Conservation (phyloP, 2,329 filamentous ascomycete species). For the Lecanicillium sp. region DNA sequence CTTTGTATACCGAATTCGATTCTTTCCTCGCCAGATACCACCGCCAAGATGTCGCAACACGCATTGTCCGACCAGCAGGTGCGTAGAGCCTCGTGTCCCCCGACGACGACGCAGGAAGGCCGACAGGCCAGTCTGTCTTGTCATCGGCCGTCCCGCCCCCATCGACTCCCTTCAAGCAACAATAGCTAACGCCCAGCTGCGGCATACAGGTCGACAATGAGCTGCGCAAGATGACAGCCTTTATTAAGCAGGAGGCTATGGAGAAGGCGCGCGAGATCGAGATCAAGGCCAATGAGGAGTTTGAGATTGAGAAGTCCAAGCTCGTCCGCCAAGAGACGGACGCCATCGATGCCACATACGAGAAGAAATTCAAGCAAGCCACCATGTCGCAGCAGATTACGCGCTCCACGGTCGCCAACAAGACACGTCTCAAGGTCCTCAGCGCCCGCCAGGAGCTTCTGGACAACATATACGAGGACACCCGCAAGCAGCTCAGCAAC, state of each 20-base stretch:
- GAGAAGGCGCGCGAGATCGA: conserved; percentile 97
- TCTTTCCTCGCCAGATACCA: conserved; percentile 10
- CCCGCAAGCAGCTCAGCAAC: conserved; percentile 60
- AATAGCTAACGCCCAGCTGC: conserved; percentile 8
- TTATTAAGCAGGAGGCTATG: conserved; percentile 97
- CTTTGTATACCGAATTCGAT: background rate
- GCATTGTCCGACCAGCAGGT: conserved; percentile 97
- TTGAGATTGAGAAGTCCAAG: conserved; percentile 98
- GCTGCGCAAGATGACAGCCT: conserved; percentile 99
- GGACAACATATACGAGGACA: conserved; percentile 79
- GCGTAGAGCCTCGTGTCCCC: conserved; percentile 23
- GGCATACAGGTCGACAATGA: conserved; percentile 77
- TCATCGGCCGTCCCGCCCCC: conserved; percentile 2
- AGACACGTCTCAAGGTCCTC: conserved; percentile 85
- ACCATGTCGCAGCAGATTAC: conserved; percentile 99
- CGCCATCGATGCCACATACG: conserved; percentile 85
- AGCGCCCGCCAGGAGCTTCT: conserved; percentile 83
- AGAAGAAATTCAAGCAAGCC: conserved; percentile 99
- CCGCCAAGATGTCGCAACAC: conserved; percentile 82
- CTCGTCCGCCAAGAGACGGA: conserved; percentile 93
- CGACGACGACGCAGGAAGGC: background rate
- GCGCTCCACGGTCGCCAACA: conserved; percentile 91
- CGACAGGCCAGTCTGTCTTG: too few relatives aligned
- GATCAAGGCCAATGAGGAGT: conserved; percentile 98
- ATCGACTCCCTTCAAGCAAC: conserved; percentile 4